These are phyloP conservation scores for Alectoria sarmentosa DNA, from an alignment of 495 filamentous ascomycete species.

Conservation along the genomic window DNA sequence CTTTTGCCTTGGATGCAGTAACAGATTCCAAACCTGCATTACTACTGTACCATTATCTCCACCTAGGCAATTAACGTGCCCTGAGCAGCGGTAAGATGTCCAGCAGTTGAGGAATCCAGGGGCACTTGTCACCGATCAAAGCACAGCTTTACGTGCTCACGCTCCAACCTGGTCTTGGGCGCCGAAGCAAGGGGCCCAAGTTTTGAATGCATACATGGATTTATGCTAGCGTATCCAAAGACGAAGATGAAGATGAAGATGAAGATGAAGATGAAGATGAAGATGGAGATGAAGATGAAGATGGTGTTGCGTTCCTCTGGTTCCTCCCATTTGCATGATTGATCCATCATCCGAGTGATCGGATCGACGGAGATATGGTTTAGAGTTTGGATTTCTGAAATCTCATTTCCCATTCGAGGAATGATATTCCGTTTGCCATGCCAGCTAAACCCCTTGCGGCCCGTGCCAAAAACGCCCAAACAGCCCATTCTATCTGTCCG, in stretches of 20 bases:
- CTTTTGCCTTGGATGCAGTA: no score
- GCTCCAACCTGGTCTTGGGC: not conserved
- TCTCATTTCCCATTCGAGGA: not conserved
- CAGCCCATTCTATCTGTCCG: not conserved
- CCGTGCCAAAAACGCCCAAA: not conserved
- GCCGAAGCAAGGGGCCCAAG: not conserved
- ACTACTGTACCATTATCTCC: no score
- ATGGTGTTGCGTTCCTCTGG: no score
- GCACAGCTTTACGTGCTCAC: not conserved
- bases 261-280: no score
- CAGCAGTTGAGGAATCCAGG: not conserved
- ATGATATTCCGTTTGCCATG: not conserved
- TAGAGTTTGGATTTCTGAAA: no score
- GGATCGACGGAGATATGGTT: no score
- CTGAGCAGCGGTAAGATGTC: not conserved
- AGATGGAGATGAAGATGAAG: no score
- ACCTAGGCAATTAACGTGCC: not conserved
- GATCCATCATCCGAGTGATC: no score
- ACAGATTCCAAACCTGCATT: conserved; percentile 5
- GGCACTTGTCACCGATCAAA: not conserved
- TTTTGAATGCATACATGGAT: not conserved
- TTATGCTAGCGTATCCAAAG: no score
- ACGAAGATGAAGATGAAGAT: no score
- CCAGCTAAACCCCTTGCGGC: not conserved
- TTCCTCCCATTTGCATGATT: no score